These are phyloP conservation scores for Torulaspora pretoriensis DNA, from an alignment of 1,139 yeast genomes.

Conservation along the genomic window DNA sequence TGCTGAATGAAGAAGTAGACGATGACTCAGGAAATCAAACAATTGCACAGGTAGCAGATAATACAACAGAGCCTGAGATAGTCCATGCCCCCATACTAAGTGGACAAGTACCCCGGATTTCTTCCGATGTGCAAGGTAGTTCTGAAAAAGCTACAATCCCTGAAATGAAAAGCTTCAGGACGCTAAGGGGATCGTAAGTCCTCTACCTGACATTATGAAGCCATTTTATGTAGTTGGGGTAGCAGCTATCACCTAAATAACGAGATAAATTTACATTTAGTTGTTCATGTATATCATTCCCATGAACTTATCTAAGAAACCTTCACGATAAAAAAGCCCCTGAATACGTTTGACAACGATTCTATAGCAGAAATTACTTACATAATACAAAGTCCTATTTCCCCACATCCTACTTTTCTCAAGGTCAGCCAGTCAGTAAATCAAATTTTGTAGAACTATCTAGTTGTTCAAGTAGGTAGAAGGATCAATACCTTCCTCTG, in stretches of 20 bases:
- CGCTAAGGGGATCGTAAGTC: constrained; percentile 25
- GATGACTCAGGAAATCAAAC: constrained; percentile 28
- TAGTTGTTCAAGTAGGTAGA: constrained; percentile 96
- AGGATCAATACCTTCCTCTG: constrained; percentile 97
- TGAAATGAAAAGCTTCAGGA: constrained; percentile 30
- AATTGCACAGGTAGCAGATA: constrained; percentile 18
- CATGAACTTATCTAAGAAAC: too few species aligned
- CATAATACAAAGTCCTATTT: constrained; percentile 13
- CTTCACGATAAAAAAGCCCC: background rate
- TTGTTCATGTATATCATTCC: background rate
- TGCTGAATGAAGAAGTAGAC: constrained; percentile 40
- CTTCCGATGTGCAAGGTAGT: background rate
- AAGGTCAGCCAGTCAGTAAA: background rate
- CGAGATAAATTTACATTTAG: constrained; percentile 1
- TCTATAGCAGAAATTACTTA: constrained; percentile 9
- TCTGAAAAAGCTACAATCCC: constrained; percentile 17
- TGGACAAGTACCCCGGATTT: background rate
- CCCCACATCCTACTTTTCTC: background rate
- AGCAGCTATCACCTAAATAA: background rate
- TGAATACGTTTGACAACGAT: background rate
- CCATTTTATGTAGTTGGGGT: background rate
- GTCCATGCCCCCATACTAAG: constrained; percentile 12
- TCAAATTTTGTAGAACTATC: constrained; percentile 10
- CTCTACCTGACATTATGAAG: background rate
- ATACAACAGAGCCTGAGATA: constrained; percentile 25